A percentile compares a stretch with the other conserved stretches of the same genome.
Evolutionary conservation across 2,329 filamentous ascomycete genomes (phyloP).

Genomic region (Didymella glomerata): DNA sequence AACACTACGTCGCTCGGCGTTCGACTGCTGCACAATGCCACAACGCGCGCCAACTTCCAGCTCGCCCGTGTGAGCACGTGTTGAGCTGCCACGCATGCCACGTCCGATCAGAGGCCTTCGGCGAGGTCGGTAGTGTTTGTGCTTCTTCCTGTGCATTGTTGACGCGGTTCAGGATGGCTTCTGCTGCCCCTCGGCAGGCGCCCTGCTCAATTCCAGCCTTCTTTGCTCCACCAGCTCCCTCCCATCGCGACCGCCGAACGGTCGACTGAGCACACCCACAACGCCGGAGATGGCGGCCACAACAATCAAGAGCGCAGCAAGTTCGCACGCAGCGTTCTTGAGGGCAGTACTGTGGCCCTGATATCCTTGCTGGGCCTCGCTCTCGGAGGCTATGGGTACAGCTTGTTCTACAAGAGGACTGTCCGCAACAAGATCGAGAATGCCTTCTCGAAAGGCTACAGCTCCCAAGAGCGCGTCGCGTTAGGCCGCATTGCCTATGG

Average conservation of each 20-base stretch:
- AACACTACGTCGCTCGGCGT: slow-evolving; percentile 22
- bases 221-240: slow-evolving; percentile 25
- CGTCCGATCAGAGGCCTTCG: slow-evolving; percentile 30
- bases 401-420: slow-evolving; percentile 43
- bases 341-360: slow-evolving; percentile 47
- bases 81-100: slow-evolving; percentile 34
- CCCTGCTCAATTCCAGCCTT: slow-evolving; percentile 22
- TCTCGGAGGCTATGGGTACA: slow-evolving; percentile 47
- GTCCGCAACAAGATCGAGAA: slow-evolving; percentile 47
- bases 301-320: slow-evolving; percentile 38
- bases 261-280: background rate
- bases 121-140: slow-evolving; percentile 27
- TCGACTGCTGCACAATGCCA: slow-evolving; percentile 15
- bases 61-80: slow-evolving; percentile 4
- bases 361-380: slow-evolving; percentile 47
- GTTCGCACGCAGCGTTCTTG: slow-evolving; percentile 44
- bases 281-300: background rate
- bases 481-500: slow-evolving; percentile 44
- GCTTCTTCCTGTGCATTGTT: background rate
- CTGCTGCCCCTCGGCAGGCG: slow-evolving; percentile 39
- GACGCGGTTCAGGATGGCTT: slow-evolving; percentile 37
- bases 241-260: slow-evolving; percentile 1
- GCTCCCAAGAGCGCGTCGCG: slow-evolving; percentile 46
- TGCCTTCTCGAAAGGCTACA: slow-evolving; percentile 46
- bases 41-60: slow-evolving; percentile 2